Evolutionary conservation across 1,284 basidiomycete genomes (phyloP), one percentile per base, ranked within the genome.

Genomic region (Rhodotorula sp.): DNA sequence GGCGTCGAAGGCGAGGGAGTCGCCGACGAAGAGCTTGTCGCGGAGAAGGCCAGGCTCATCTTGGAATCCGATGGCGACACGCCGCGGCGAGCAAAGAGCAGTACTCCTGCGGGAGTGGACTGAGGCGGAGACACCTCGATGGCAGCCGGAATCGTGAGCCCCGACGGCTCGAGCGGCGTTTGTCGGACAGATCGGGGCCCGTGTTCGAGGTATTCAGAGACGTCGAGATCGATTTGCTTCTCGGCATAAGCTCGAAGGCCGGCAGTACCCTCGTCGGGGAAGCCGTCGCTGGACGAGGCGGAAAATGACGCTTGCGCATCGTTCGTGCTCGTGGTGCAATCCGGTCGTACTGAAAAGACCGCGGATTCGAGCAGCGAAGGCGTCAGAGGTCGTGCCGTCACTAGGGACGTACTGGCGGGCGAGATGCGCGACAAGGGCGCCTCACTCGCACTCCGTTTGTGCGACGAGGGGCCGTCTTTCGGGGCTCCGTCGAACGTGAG

Each of bases 321-420:
- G 38, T 12, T 43, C 38, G 38, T 43, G 10, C 38, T 12, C 38
- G 38, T 43, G 38, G 38, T 12, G 38, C 38, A 43, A 43, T 43
- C 38, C 38, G 38, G 10, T 12, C 38, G 38, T 12, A 43, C 38
- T 43, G 38, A 43, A 43, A 43, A 43, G 38, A 43, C 38, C 38
- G 38, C 38, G 2, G 38, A 43, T 49, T 65, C 65, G 56, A 71
- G 50, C 38, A 66, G 63, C 52, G 90, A 84, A 23, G 21, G 19
- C 23, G 50, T n/a, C 18, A 23, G 8, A n/a, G 50, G 21, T 5
- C 23, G 12, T 21, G 50, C n/a, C 50, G 21, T 43, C 12, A 43
- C 38, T 12, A 43, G 38, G 38, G 38, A 43, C 10, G 38, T 43
- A 43, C 10, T 43, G 50, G 21, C 50, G 21, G n/a, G 50, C 50